A percentile compares a stretch with the other conserved stretches of the same genome.
Evolutionary conservation across 495 filamentous ascomycete species (phyloP).

Genomic region (Neurospora sublineolata): DNA sequence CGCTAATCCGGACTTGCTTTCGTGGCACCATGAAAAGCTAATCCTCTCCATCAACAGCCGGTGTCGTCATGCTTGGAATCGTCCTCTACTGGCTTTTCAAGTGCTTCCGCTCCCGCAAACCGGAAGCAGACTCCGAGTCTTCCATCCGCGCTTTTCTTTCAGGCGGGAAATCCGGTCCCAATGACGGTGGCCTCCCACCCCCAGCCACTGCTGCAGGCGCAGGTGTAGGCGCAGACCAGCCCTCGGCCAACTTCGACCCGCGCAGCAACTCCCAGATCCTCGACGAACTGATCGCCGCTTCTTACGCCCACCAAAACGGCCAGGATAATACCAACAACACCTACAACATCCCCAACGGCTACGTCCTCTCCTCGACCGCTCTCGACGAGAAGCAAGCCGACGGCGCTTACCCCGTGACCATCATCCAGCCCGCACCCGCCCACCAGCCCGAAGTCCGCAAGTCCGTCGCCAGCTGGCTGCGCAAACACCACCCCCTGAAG

Average conservation of each 20-base stretch:
- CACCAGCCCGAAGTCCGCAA: constrained; percentile 6
- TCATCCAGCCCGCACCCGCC: not conserved
- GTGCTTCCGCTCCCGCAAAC: not conserved
- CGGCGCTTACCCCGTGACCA: not conserved
- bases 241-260: not conserved
- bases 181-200: not conserved
- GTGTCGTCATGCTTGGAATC: not conserved
- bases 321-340: not conserved
- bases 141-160: not conserved
- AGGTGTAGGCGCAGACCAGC: not conserved
- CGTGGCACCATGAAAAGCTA: not conserved
- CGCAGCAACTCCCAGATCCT: constrained; percentile 19
- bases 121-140: not conserved
- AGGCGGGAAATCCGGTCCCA: not conserved
- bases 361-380: not conserved
- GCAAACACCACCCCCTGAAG: constrained; percentile 12
- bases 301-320: constrained; percentile 24
- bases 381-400: constrained; percentile 3
- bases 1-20: not conserved
- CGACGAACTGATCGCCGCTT: constrained; percentile 21
- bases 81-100: constrained; percentile 4
- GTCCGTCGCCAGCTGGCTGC: constrained; percentile 14
- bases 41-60: not conserved
- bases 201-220: not conserved
- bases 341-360: not conserved